These are phyloP conservation scores for Pichia nanzhaoensis DNA, from an alignment of 805 yeast species.

Conservation along the genomic window DNA sequence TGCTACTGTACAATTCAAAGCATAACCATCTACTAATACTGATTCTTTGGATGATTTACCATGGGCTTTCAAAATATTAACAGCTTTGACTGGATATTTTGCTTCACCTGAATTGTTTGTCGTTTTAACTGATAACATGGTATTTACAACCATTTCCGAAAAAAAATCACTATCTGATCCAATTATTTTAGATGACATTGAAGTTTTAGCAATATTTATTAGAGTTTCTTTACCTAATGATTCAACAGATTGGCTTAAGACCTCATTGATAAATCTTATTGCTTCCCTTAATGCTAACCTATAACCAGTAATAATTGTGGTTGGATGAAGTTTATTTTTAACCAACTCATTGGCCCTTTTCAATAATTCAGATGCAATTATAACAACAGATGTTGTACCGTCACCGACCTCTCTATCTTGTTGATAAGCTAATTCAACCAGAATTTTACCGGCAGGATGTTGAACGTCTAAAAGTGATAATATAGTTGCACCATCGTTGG, in stretches of 20 bases:
- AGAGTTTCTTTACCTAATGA: slow-evolving; percentile 76
- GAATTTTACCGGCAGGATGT: slow-evolving; percentile 97
- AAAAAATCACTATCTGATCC: slow-evolving; percentile 92
- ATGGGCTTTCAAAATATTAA: slow-evolving; percentile 90
- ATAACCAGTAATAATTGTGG: slow-evolving; percentile 95
- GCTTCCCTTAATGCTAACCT: slow-evolving; percentile 92
- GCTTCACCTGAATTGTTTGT: slow-evolving; percentile 79
- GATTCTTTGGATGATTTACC: slow-evolving; percentile 91
- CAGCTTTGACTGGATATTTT: slow-evolving; percentile 95
- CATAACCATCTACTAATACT: slow-evolving; percentile 84
- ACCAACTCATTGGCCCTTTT: slow-evolving; percentile 92
- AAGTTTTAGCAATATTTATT: slow-evolving; percentile 88
- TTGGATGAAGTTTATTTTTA: slow-evolving; percentile 91
- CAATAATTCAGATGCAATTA: slow-evolving; percentile 87
- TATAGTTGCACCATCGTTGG: slow-evolving; percentile 98
- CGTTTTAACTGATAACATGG: slow-evolving; percentile 91
- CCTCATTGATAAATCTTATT: slow-evolving; percentile 75
- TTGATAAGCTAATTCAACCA: slow-evolving; percentile 96
- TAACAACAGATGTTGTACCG: slow-evolving; percentile 85
- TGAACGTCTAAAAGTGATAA: slow-evolving; percentile 86
- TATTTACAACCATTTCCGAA: slow-evolving; percentile 86
- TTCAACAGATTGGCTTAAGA: slow-evolving; percentile 74
- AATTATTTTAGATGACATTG: slow-evolving; percentile 94
- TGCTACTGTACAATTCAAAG: slow-evolving; percentile 93
- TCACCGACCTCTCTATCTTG: slow-evolving; percentile 99